Conservation (phyloP, 139 green algal genomes). For the Tetradesmus obliquus region DNA sequence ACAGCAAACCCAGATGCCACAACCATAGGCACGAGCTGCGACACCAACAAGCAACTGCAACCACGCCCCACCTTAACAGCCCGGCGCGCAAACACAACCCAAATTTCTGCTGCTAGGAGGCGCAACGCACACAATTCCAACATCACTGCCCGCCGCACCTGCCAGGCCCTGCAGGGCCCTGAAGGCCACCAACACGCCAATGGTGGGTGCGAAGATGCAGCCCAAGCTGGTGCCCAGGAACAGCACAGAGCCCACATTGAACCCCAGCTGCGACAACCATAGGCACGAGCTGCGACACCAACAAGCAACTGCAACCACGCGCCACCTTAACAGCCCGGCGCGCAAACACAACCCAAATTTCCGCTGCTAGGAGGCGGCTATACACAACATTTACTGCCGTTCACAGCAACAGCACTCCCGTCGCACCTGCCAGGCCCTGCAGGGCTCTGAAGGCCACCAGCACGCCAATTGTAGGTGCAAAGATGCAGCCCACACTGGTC, state of each 20-base stretch:
- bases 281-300: too few relatives aligned
- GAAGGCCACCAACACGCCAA: conserved; percentile 34
- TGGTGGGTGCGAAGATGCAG: conserved; percentile 37
- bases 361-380: background rate
- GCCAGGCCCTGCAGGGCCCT: conserved; percentile 26
- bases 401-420: background rate
- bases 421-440: conserved; percentile 23
- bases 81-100: background rate
- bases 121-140: too few relatives aligned
- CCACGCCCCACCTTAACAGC: background rate
- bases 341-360: background rate
- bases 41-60: background rate
- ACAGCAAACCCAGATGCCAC: too few relatives aligned
- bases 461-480: conserved; percentile 38
- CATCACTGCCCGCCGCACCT: background rate
- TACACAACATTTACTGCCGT: too few relatives aligned
- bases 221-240: conserved; percentile 11
- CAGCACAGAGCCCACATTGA: background rate
- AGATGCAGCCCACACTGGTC: conserved; percentile 22
- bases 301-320: too few relatives aligned
- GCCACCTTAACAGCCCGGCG: too few relatives aligned
- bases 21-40: too few relatives aligned
- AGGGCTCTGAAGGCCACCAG: conserved; percentile 39
- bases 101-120: background rate
- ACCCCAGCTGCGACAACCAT: too few relatives aligned